Base-by-base conservation (phyloP, 768 basidiomycete species). In the Lactarius evosmus region DNA sequence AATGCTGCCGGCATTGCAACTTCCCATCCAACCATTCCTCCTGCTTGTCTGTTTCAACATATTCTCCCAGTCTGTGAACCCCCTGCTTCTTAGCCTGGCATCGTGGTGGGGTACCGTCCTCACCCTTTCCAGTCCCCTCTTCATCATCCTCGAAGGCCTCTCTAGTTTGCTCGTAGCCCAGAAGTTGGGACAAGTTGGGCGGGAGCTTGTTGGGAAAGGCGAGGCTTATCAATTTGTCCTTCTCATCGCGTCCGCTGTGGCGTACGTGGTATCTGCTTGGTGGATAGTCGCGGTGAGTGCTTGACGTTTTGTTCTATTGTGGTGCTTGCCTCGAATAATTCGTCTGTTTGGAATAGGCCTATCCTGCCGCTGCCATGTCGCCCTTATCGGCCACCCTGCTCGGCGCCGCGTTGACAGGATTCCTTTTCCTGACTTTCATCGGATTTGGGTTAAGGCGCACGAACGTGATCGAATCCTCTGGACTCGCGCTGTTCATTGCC, bases 401-500 rank as follows among this genome's bases (percentile, higher is more conserved):
- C 19, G 95, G 95, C 3, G 89, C 88, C 2, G 91, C 93, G 2
- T 77, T 96, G 62, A 93, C 95, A 0, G 86, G 93, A 11, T 88
- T 96, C 71, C 74, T 96, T 33, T 98, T 97, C 76, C 80, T 97
- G 46, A 94, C 94, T 1, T 80, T 91, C 69, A 96, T 98, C 67
- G 95, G 95, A 7, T 95, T 98, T 74, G 85, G 85, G 8, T 74
- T 95, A 66, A 85, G 93, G 60, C 82, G 92, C 57, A 96, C 95
- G 46, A 96, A 96, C 70, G 89, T 96, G 55, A 88, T 97, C 60
- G 95, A 98, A 74, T 93, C 93, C 3, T 87, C 90, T 2, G 85
- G 91, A 54, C 84, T 98, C 30, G 88, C 92, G 3, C 79, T 95
- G 30, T 93, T 95, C 73, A 83, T 97, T 46, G 91, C 93, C 7